Evolutionary conservation across 805 yeast genomes (phyloP), one percentile per base, ranked within the genome.

Genomic region (Wickerhamiella cacticola): DNA sequence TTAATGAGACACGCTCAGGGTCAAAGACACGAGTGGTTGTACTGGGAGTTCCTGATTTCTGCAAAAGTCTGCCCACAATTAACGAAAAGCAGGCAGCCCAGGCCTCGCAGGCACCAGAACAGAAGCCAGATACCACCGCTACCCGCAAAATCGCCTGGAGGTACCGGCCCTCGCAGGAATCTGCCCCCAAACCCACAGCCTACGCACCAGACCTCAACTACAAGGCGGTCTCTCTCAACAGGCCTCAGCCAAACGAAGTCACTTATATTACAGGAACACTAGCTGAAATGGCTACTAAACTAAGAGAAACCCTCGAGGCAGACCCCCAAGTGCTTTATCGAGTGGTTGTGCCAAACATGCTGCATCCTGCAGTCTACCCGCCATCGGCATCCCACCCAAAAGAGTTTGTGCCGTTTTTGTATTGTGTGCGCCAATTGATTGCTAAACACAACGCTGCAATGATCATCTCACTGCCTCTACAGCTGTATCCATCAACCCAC

Each of bases 71-170:
- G 62, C 87, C 43, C 85, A 66, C 3, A 59, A 58, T 3, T 83
- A 92, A 83, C 73, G 78, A 40, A 12, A n/a, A 15, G 31, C 24
- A 39, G 22, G 22, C n/a, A n/a, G 29, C 21, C 3, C 43, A n/a
- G 5, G 19, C 19, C 12, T 22, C 24, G 7, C 21, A 4, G 13
- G 12, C 33, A n/a, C 18, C 19, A 15, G n/a, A 15, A 15, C 5
- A 9, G 21, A 6, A 23, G n/a, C 79, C 71, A 53, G 87, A 81
- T 7, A 72, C 77, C 53, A 80, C 80, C 50, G 74, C 82, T 12
- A 45, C 34, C 12, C 33, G 45, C 3, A 38, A 39, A 33, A 88
- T 88, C 55, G 96, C 97, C 1, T 88, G 97, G 97, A 74, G 96
- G 57, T 88, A 88, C 59, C 92, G 89, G 0, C 64, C 47, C 1